Conservation (phyloP, 2,329 filamentous ascomycete genomes). For the Colletotrichum melonis region DNA sequence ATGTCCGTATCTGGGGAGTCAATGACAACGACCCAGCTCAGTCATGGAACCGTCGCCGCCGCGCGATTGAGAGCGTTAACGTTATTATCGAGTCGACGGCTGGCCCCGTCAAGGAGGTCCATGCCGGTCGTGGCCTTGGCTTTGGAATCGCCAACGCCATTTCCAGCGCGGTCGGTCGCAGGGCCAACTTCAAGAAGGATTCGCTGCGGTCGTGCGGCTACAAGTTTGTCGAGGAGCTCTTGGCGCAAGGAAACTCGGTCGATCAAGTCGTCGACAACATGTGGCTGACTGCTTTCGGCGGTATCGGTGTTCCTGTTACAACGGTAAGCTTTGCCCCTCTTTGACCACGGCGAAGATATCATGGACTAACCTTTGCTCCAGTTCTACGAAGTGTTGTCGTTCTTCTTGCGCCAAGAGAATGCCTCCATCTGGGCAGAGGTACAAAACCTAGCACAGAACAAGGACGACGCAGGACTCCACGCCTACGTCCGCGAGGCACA, state of each 20-base stretch:
- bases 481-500: conserved; percentile 54
- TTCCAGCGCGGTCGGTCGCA: conserved; percentile 43
- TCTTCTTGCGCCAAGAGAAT: conserved; percentile 54
- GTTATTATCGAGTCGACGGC: conserved; percentile 51
- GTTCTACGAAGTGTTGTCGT: conserved; percentile 57
- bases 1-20: conserved; percentile 58
- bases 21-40: conserved; percentile 60
- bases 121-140: conserved; percentile 44
- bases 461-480: conserved; percentile 47
- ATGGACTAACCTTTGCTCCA: conserved; percentile 33
- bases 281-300: conserved; percentile 53
- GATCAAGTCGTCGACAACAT: conserved; percentile 50
- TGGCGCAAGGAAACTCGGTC: conserved; percentile 45
- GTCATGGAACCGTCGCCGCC: conserved; percentile 57
- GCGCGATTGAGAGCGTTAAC: conserved; percentile 52
- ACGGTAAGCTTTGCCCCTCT: conserved; percentile 41
- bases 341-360: background rate
- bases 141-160: conserved; percentile 45
- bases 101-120: conserved; percentile 52
- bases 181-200: conserved; percentile 43
- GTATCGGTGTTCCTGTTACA: conserved; percentile 52
- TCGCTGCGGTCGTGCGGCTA: conserved; percentile 52
- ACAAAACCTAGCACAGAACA: conserved; percentile 49
- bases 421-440: conserved; percentile 55
- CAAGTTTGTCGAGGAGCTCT: conserved; percentile 51